A percentile compares a stretch with the other conserved stretches of the same genome.
phyloP scores from a whole-genome alignment of 495 filamentous ascomycete genomes.

The Aspergillus sparsus region DNA sequence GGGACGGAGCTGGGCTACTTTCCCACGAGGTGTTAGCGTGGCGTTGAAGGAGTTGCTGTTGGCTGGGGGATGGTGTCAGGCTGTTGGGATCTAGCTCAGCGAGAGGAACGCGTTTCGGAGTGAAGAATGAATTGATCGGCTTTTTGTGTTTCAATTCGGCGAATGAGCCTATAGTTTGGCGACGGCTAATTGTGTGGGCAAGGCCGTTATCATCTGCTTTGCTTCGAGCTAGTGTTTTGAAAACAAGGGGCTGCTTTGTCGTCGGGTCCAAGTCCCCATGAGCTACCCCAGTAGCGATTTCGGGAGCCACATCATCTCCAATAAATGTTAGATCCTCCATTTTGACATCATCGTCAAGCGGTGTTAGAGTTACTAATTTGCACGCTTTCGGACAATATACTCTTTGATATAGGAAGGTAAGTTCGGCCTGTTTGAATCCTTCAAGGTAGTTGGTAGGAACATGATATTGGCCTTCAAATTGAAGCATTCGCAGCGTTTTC shows the following conservation, averaged over 20 bases:
- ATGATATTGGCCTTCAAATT: conserved; percentile 80
- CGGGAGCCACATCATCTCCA: conserved; percentile 66
- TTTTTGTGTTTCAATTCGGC: conserved; percentile 61
- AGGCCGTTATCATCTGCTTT: conserved; percentile 34
- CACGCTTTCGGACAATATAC: conserved; percentile 81
- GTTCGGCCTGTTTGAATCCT: conserved; percentile 78
- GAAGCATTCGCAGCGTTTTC: conserved; percentile 73
- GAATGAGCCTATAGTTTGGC: conserved; percentile 48
- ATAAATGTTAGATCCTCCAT: conserved; percentile 74
- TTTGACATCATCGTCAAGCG: conserved; percentile 59
- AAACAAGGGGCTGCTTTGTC: conserved; percentile 70
- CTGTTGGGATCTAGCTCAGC: conserved; percentile 86
- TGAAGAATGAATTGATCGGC: conserved; percentile 79
- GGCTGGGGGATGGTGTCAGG: conserved; percentile 70
- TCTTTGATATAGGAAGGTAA: conserved; percentile 90
- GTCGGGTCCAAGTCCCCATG: conserved; percentile 84
- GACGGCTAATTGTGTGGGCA: conserved; percentile 35
- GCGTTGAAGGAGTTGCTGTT: conserved; percentile 59
- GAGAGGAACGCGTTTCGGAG: conserved; percentile 71
- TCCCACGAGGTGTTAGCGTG: conserved; percentile 58
- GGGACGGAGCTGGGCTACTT: conserved; percentile 41
- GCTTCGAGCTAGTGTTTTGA: conserved; percentile 33
- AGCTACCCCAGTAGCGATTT: conserved; percentile 76
- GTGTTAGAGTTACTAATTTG: conserved; percentile 70
- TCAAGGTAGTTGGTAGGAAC: conserved; percentile 78